Percentiles rank a stretch among this genome's conserved stretches.
Conservation (phyloP, 2,329 filamentous ascomycete genomes). For the Harringtonia aguacate region DNA sequence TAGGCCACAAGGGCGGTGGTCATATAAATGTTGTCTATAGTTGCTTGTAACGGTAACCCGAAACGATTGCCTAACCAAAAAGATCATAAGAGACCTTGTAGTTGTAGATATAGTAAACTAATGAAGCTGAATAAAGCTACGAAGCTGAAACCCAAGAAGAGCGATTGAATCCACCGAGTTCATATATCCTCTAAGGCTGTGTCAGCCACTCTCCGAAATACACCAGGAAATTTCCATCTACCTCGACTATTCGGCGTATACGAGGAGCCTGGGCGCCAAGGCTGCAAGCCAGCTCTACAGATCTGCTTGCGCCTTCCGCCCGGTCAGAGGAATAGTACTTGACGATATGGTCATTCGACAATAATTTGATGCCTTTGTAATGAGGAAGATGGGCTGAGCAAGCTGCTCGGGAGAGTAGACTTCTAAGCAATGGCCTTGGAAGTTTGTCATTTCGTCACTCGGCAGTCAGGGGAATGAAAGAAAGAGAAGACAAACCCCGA, state of each 20-base stretch:
- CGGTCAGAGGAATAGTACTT: too few species aligned
- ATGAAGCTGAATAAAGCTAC: slow-evolving; percentile 2
- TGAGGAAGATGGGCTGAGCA: too few species aligned
- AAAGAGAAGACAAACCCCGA: too few species aligned
- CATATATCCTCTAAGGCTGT: slow-evolving; percentile 5
- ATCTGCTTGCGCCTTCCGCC: not conserved
- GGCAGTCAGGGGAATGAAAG: too few species aligned
- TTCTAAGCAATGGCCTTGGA: too few species aligned
- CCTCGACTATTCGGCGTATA: slow-evolving; percentile 2
- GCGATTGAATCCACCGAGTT: slow-evolving; percentile 5
- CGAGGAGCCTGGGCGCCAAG: slow-evolving; percentile 4
- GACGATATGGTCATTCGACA: too few species aligned
- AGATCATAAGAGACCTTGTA: slow-evolving; percentile 5
- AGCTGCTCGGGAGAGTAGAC: too few species aligned
- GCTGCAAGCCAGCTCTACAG: slow-evolving; percentile 3
- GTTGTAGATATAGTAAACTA: slow-evolving; percentile 1
- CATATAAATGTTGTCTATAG: slow-evolving; percentile 4
- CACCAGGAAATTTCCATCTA: slow-evolving; percentile 3
- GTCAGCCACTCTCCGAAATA: slow-evolving; percentile 3
- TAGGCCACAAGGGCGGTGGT: too few species aligned
- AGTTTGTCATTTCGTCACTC: too few species aligned
- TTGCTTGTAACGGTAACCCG: slow-evolving; percentile 3
- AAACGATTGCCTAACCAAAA: slow-evolving; percentile 8
- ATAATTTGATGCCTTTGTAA: too few species aligned
- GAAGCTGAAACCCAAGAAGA: slow-evolving; percentile 5